These are phyloP conservation scores for Phascolomyces articulosus DNA, from an alignment of 371 early-diverging fungal species.

Conservation along the genomic window DNA sequence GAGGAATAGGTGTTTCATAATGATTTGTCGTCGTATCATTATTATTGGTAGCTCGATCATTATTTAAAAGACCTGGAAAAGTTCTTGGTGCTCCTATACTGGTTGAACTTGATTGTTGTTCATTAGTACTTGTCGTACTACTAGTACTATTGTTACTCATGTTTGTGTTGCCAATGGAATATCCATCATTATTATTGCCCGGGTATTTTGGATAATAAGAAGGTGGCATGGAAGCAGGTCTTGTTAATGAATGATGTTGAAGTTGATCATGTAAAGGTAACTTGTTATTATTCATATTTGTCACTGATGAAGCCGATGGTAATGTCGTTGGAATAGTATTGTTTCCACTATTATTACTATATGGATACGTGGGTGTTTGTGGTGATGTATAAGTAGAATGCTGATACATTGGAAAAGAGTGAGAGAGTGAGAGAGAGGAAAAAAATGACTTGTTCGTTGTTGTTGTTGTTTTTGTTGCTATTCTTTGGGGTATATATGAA, in stretches of 20 bases:
- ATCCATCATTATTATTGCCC: background rate
- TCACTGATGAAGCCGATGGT: background rate
- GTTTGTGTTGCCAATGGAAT: background rate
- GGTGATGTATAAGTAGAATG: slow-evolving; percentile 20
- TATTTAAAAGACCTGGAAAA: background rate
- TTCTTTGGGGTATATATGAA: too few relatives aligned
- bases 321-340: background rate
- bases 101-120: too few relatives aligned
- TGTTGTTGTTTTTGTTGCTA: too few relatives aligned
- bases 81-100: background rate
- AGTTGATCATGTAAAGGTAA: slow-evolving; percentile 3
- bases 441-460: too few relatives aligned
- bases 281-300: slow-evolving; percentile 7
- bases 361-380: slow-evolving; percentile 14
- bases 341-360: slow-evolving; percentile 8
- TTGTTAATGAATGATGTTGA: slow-evolving; percentile 16
- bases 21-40: too few relatives aligned
- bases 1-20: slow-evolving; percentile 7
- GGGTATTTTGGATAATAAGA: slow-evolving; percentile 21
- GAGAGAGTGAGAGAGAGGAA: too few relatives aligned
- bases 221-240: slow-evolving; percentile 24
- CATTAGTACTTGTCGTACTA: too few relatives aligned
- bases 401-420: slow-evolving; percentile 13
- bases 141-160: background rate
- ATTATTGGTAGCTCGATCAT: background rate